These are phyloP conservation scores for Ceratobasidium sp. DNA, from an alignment of 1,284 basidiomycete genomes.

Conservation along the genomic window DNA sequence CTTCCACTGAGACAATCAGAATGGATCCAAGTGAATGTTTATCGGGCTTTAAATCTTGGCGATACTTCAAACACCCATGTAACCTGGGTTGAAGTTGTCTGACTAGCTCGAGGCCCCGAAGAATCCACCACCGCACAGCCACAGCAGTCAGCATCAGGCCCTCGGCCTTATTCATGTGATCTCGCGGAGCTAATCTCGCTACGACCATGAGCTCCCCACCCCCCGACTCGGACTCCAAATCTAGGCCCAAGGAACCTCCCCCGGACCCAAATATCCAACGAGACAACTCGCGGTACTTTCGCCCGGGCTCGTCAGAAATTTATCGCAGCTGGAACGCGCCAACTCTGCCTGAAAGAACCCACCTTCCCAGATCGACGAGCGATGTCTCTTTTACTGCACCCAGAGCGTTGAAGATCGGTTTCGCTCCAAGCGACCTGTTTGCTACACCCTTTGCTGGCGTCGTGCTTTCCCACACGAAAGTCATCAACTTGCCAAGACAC, in stretches of 20 bases:
- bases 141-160: not conserved
- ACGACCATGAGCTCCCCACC: constrained; percentile 27
- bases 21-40: no score
- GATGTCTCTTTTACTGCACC: constrained; percentile 26
- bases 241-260: not conserved
- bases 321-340: constrained; percentile 33
- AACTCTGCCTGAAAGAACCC: not conserved
- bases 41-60: no score
- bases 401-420: constrained; percentile 27
- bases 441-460: constrained; percentile 35
- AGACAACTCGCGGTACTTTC: constrained; percentile 22
- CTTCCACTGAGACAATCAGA: no score
- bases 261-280: constrained; percentile 10
- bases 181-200: not conserved
- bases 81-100: no score
- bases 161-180: no score
- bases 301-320: constrained; percentile 20
- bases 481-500: constrained; percentile 22
- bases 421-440: constrained; percentile 25
- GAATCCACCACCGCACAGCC: not conserved
- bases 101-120: no score
- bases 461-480: constrained; percentile 30
- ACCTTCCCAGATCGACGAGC: constrained; percentile 23
- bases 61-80: no score
- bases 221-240: not conserved